Conservation (phyloP, 2,329 filamentous ascomycete species). For the Boeremia exigua region DNA sequence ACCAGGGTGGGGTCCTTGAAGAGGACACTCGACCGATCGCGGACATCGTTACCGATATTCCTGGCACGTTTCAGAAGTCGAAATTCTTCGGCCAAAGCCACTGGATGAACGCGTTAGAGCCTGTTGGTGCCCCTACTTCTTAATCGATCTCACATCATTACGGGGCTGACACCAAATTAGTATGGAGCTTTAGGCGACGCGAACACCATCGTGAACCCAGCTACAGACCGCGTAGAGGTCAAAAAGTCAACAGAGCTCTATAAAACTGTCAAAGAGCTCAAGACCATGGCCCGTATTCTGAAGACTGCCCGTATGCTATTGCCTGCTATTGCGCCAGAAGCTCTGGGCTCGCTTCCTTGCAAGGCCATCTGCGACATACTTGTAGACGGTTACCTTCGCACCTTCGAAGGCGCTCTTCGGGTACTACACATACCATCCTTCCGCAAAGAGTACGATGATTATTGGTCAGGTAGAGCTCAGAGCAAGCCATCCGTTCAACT, state of each 20-base stretch:
- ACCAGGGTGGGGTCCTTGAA: neutral
- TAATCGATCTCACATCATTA: neutral
- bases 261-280: constrained; percentile 50
- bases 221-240: constrained; percentile 48
- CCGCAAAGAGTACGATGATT: constrained; percentile 54
- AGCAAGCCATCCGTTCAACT: constrained; percentile 56
- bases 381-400: constrained; percentile 57
- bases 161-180: neutral
- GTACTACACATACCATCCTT: constrained; percentile 61
- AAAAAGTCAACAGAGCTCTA: constrained; percentile 35
- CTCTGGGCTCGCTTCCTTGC: constrained; percentile 54
- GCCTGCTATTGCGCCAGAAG: constrained; percentile 53
- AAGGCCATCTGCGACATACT: constrained; percentile 55
- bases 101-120: constrained; percentile 48
- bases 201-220: constrained; percentile 41
- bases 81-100: constrained; percentile 64
- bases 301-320: constrained; percentile 51
- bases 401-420: constrained; percentile 56
- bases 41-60: constrained; percentile 4
- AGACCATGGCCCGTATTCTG: constrained; percentile 59
- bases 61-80: constrained; percentile 54
- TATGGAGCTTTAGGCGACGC: constrained; percentile 26
- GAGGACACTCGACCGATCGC: neutral
- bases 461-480: constrained; percentile 54
- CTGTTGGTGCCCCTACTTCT: constrained; percentile 30